Evolutionary conservation across 1,284 basidiomycete species (phyloP).

Genomic region (Cutaneotrichosporon sp.): DNA sequence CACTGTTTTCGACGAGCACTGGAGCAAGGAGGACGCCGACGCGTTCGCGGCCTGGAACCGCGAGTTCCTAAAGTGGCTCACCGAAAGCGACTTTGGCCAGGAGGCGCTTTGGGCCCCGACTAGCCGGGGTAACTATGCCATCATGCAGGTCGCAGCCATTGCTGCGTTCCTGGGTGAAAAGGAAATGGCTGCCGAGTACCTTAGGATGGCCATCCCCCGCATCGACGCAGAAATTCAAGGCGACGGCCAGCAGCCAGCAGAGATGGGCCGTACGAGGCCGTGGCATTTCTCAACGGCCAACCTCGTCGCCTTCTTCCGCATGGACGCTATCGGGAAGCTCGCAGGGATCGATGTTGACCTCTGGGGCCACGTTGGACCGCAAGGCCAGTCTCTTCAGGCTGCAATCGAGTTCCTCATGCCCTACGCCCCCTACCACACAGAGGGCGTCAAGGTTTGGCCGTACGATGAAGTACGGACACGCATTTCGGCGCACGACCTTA

Average conservation of each 20-base stretch:
- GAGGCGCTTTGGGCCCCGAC: constrained; percentile 10
- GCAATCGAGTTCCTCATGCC: constrained; percentile 8
- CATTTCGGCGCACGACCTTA: constrained; percentile 6
- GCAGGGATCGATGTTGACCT: constrained; percentile 13
- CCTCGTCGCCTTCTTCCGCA: constrained; percentile 11
- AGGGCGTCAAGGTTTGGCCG: constrained; percentile 6
- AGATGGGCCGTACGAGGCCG: constrained; percentile 4
- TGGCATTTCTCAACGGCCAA: constrained; percentile 10
- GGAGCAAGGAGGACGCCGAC: constrained; percentile 1
- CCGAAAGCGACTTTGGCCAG: constrained; percentile 7
- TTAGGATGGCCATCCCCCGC: background rate
- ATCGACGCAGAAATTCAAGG: constrained; percentile 2
- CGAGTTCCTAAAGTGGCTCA: constrained; percentile 10
- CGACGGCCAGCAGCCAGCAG: constrained; percentile 9
- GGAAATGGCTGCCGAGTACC: background rate
- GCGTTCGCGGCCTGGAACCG: constrained; percentile 11
- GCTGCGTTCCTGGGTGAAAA: constrained; percentile 7
- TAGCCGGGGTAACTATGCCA: constrained; percentile 12
- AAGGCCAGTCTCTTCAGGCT: constrained; percentile 4
- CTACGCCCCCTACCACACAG: background rate
- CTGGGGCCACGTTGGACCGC: constrained; percentile 11
- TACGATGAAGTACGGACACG: constrained; percentile 7
- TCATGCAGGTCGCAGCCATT: constrained; percentile 10
- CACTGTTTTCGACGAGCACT: background rate
- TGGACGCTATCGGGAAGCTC: constrained; percentile 6